Evolutionary conservation across 345 rosid genomes (phyloP).

Genomic region (Geranium rotundifolium): DNA sequence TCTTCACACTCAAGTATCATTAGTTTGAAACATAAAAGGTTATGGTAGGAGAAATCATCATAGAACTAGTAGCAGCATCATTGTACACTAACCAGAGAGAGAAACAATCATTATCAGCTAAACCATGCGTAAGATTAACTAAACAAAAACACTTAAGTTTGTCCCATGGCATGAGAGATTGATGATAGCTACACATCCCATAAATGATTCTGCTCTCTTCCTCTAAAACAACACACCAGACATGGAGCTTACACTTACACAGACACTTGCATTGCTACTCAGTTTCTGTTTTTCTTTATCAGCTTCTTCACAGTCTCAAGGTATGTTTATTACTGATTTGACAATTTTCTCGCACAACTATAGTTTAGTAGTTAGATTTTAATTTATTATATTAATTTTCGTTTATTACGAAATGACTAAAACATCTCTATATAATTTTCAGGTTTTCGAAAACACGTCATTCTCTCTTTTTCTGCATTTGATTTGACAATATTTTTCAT

Average conservation of each 20-base stretch:
- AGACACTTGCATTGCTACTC: slow-evolving; percentile 9
- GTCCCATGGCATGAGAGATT: slow-evolving; percentile 1
- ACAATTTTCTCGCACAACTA: background rate
- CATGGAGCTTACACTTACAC: slow-evolving; percentile 5
- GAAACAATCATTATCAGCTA: slow-evolving; percentile 16
- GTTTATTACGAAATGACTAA: too few species aligned
- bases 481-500: too few species aligned
- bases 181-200: slow-evolving; percentile 1
- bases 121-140: slow-evolving; percentile 16
- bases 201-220: background rate
- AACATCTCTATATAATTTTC: too few species aligned
- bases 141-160: slow-evolving; percentile 8
- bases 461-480: too few species aligned
- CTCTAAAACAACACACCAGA: background rate
- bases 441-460: too few species aligned
- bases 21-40: too few species aligned
- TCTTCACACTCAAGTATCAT: too few species aligned
- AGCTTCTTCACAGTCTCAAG: slow-evolving; percentile 17
- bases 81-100: slow-evolving; percentile 10
- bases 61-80: slow-evolving; percentile 11
- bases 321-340: slow-evolving; percentile 12
- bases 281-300: slow-evolving; percentile 6
- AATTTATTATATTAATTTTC: too few species aligned
- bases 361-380: too few species aligned
- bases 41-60: slow-evolving; percentile 8